Base-by-base conservation (phyloP, 2,329 filamentous ascomycete genomes). In the Cyphellophora europaea region DNA sequence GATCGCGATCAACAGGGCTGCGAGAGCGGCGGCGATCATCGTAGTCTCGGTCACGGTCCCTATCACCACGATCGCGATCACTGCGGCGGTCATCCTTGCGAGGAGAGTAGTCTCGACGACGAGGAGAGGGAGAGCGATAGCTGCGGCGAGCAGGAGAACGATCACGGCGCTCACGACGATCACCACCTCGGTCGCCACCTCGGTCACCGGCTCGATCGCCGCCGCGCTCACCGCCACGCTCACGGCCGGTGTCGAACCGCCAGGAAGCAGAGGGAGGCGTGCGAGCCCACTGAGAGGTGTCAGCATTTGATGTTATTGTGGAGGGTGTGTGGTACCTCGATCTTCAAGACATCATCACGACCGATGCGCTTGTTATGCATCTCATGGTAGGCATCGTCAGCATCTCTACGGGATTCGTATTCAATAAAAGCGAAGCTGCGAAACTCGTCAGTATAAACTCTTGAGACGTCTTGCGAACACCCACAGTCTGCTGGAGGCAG, bases 361-460 rank as follows among this genome's bases (percentile, higher is more conserved):
- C 87, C 88, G 51, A 98, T 87, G 49, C 89, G 86, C 77, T 95
- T 95, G 71, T 96, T 96, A 59, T 98, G 91, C 91, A 98, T 98
- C 68, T 98, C 91, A 62, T 98, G 86, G 60, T 98, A 98, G 31
- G 91, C 91, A 67, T 98, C 91, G 62, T 98, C 91, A 46, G 91
- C 88, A 71, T 98, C 91, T 52, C 91, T 88, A 53, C 89, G 85
- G 62, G 88, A 93, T 69, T 98, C 91, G 63, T 98, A 98, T 66
- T 98, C 91, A 47, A 98, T 91, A 61, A 98, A 98, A 23, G 91
- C 91, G 61, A 98, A 98, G 50, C 91, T 79, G 45, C 17, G 35
- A 16, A 25, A n/a, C n/a, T 15, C 13, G 79, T 46, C 16, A 16
- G 27, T 44, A 63, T 51, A 54, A 52, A 40, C 47, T 55, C 50